These are phyloP conservation scores for Stagonosporopsis tanaceti DNA, from an alignment of 2,329 filamentous ascomycete species.

Conservation along the genomic window DNA sequence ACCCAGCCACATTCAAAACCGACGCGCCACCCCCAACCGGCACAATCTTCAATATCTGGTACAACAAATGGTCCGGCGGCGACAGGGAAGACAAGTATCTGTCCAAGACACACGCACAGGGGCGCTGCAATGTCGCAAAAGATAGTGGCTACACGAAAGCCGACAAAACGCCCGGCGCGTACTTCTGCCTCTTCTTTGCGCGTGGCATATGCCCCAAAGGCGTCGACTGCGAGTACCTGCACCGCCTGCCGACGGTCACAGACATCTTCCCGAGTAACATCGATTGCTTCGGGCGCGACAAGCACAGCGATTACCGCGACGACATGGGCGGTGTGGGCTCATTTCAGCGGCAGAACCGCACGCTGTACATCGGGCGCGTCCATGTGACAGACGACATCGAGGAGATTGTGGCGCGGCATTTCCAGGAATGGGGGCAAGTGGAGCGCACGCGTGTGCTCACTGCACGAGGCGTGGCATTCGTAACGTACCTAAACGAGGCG, in stretches of 20 bases:
- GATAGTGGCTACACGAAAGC: slow-evolving; percentile 63
- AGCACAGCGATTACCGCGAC: slow-evolving; percentile 90
- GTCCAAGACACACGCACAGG: slow-evolving; percentile 80
- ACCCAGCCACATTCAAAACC: slow-evolving; percentile 80
- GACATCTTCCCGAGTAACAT: slow-evolving; percentile 94
- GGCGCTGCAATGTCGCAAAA: slow-evolving; percentile 83
- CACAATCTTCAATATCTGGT: slow-evolving; percentile 98
- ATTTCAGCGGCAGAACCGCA: slow-evolving; percentile 93
- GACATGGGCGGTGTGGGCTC: slow-evolving; percentile 97
- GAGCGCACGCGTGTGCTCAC: slow-evolving; percentile 90
- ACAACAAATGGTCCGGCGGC: slow-evolving; percentile 97
- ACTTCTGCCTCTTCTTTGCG: slow-evolving; percentile 93
- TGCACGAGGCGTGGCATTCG: slow-evolving; percentile 87
- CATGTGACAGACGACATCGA: slow-evolving; percentile 97
- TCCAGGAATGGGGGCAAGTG: slow-evolving; percentile 94
- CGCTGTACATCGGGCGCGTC: slow-evolving; percentile 91
- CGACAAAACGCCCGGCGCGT: slow-evolving; percentile 68
- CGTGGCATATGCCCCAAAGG: slow-evolving; percentile 84
- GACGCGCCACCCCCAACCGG: slow-evolving; percentile 92
- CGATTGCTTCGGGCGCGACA: slow-evolving; percentile 94
- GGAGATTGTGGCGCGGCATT: slow-evolving; percentile 92
- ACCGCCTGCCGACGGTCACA: slow-evolving; percentile 83
- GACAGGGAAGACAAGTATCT: slow-evolving; percentile 92
- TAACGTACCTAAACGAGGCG: slow-evolving; percentile 89
- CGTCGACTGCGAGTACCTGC: slow-evolving; percentile 91